Conservation (phyloP, 768 basidiomycete genomes). For the Tricholomella constricta region DNA sequence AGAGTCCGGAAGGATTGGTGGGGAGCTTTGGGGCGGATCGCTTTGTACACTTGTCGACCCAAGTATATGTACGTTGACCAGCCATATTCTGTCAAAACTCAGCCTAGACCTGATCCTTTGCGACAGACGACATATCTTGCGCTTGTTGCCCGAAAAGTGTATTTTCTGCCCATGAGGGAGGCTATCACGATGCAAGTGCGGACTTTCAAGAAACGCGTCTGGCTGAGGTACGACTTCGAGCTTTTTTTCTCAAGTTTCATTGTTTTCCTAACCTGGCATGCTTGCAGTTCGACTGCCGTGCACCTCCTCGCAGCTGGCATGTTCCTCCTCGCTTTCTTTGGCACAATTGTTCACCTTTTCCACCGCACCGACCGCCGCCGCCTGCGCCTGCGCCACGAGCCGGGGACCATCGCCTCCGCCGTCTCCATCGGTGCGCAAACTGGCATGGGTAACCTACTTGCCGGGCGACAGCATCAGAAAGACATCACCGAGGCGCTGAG, state of each 20-base stretch:
- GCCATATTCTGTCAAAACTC: too few species aligned
- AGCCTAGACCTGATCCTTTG: constrained; percentile 28
- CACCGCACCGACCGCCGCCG: constrained; percentile 46
- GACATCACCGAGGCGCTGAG: constrained; percentile 44
- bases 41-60: constrained; percentile 39
- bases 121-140: constrained; percentile 38
- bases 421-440: constrained; percentile 56
- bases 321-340: constrained; percentile 46
- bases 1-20: constrained; percentile 37
- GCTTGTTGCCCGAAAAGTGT: constrained; percentile 51
- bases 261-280: background rate
- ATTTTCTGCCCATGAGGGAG: constrained; percentile 43
- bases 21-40: constrained; percentile 37
- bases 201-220: constrained; percentile 48
- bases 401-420: constrained; percentile 59
- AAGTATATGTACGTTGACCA: constrained; percentile 51
- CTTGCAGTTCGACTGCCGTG: constrained; percentile 39
- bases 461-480: constrained; percentile 38
- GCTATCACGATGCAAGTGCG: constrained; percentile 42
- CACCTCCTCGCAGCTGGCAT: constrained; percentile 45
- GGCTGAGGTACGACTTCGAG: constrained; percentile 42
- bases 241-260: background rate
- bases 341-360: constrained; percentile 45
- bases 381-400: constrained; percentile 47
- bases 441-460: constrained; percentile 46